These are phyloP conservation scores for Kuraishia cidri DNA, from an alignment of 805 yeast genomes.

Conservation along the genomic window DNA sequence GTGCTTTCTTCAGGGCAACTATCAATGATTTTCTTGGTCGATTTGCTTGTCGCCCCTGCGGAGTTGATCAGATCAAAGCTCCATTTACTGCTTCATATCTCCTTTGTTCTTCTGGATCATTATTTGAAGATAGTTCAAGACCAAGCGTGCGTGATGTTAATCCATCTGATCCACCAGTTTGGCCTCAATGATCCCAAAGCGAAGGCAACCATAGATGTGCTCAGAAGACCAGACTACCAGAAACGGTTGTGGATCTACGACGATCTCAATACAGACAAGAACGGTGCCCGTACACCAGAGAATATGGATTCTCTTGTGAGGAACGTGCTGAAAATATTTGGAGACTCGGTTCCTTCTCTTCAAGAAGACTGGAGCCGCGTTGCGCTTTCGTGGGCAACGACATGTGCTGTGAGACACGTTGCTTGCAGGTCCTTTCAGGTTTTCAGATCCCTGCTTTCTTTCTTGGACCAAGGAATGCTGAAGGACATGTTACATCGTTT, in stretches of 20 bases:
- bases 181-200: slow-evolving; percentile 47
- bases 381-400: slow-evolving; percentile 90
- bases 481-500: slow-evolving; percentile 90
- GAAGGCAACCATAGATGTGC: slow-evolving; percentile 43
- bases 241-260: slow-evolving; percentile 74
- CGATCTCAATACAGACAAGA: slow-evolving; percentile 67
- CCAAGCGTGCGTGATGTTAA: slow-evolving; percentile 69
- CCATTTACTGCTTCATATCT: slow-evolving; percentile 57
- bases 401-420: slow-evolving; percentile 93
- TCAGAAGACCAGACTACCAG: slow-evolving; percentile 44
- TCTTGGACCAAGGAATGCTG: slow-evolving; percentile 80
- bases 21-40: slow-evolving; percentile 79
- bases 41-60: slow-evolving; percentile 58
- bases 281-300: slow-evolving; percentile 78
- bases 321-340: slow-evolving; percentile 49
- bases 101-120: slow-evolving; percentile 80
- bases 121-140: slow-evolving; percentile 77
- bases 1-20: slow-evolving; percentile 84
- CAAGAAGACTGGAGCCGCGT: slow-evolving; percentile 81
- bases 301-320: slow-evolving; percentile 73
- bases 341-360: slow-evolving; percentile 34
- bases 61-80: slow-evolving; percentile 52
- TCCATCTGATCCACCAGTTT: slow-evolving; percentile 61
- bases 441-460: slow-evolving; percentile 74
- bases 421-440: slow-evolving; percentile 96